phyloP scores from a whole-genome alignment of 2,329 filamentous ascomycete genomes.

The Anisogramma anomala region DNA sequence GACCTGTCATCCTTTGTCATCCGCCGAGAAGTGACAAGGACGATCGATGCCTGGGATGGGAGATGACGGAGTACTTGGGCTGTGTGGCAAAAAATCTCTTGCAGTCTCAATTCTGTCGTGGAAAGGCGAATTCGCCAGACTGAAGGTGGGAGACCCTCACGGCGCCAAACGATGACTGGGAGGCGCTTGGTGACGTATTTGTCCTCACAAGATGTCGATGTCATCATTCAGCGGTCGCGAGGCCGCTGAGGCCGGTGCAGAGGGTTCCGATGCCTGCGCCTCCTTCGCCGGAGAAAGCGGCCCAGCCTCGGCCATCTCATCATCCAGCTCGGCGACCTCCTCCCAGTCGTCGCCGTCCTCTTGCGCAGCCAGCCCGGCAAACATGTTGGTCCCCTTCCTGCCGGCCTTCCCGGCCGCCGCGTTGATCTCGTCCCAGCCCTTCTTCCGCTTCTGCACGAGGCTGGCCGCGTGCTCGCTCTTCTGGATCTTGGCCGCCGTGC shows the following conservation, averaged over 20 bases:
- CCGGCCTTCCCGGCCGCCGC: constrained; percentile 20
- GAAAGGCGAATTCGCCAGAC: too few species aligned
- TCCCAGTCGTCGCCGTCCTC: constrained; percentile 12
- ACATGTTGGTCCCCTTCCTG: constrained; percentile 6
- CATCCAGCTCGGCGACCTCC: constrained; percentile 11
- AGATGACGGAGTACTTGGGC: too few species aligned
- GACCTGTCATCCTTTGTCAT: too few species aligned
- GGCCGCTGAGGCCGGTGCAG: background rate
- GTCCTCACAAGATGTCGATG: constrained; percentile 11
- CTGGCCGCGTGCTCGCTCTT: constrained; percentile 40
- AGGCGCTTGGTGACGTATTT: background rate
- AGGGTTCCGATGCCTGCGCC: background rate
- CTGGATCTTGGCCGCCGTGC: constrained; percentile 43
- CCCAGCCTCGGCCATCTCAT: constrained; percentile 18
- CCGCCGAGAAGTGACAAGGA: too few species aligned
- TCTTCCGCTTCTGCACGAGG: constrained; percentile 36
- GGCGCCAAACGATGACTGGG: constrained; percentile 5
- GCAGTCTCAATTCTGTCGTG: too few species aligned
- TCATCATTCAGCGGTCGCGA: constrained; percentile 4
- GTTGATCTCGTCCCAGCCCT: constrained; percentile 50
- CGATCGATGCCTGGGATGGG: too few species aligned
- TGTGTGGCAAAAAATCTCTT: too few species aligned
- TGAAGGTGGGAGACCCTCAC: too few species aligned
- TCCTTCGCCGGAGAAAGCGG: background rate
- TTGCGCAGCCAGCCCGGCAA: constrained; percentile 13